Evolutionary conservation across 1,284 basidiomycete genomes (phyloP), one percentile per base, ranked within the genome.

Genomic region (Phellopilus nigrolimitatus): DNA sequence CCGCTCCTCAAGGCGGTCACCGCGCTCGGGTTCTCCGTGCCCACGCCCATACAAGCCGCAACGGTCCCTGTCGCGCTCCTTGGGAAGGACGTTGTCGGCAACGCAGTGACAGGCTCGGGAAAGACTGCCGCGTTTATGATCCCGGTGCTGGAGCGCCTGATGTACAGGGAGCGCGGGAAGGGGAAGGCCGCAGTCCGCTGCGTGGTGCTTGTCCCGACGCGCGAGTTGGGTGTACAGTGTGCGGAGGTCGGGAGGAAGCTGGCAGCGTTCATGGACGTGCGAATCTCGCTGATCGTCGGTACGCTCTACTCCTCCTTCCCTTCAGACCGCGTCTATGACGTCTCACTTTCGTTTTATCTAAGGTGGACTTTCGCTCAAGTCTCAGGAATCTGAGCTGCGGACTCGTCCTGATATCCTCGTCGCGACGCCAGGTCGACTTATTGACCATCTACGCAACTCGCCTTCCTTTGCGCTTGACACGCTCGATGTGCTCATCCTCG

Each of bases 121-220:
- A 98, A 98, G 72, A 98, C 95, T 1, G 94, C 92, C 8, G 95
- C 95, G 8, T 98, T 97, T 71, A 87, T 90, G 64, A 85, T 98
- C 55, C 95, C 95, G 36, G 88, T 97, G 67, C 71, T 98, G 36
- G 95, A 98, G 63, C 85, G 95, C 57, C 74, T 98, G 38, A 71
- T 93, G 53, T 95, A 94, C 66, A 79, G 94, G 53, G 91, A 95
- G 60, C 84, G 88, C 57, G 87, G 88, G 21, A 89, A 83, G 65
- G 84, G 80, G 57, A 84, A 89, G 6, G 85, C 88, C 38, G 91
- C 91, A n/a, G 95, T 90, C n/a, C 78, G 95, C 52, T 97, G 95
- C 62, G 79, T 97, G 22, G 77, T 98, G 17, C 81, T 98, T 41
- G 91, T 91, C 24, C 95, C 95, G 1, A 98, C 95, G 3, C 80